Evolutionary conservation across 2,329 filamentous ascomycete species (phyloP), one percentile per base, ranked within the genome.

Genomic region (Bimuria novae-zelandiae): DNA sequence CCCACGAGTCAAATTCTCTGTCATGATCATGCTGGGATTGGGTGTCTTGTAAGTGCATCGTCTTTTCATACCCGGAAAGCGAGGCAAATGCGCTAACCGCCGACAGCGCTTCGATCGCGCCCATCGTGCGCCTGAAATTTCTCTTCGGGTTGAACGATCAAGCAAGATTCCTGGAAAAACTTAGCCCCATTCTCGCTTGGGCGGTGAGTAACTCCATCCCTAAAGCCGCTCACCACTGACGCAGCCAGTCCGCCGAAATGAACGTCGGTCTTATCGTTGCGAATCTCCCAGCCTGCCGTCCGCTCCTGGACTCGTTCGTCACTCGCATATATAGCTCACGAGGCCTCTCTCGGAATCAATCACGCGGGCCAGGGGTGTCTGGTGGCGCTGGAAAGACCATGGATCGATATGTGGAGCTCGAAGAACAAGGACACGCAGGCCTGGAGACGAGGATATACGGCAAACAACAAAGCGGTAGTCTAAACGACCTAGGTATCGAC

Each of bases 371-470:
- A 14, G n/a, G 23, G 2, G 21, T 19, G 3, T 43, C 41, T 12
- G 25, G 41, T 19, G 16, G 25, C 17, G 27, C 27, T 3, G 41
- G 25, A n/a, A 43, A 43, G 16, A 32, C 41, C 8, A 19, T 32
- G 41, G 41, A 43, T 14, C 6, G 16, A 32, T 43, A 43, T 21
- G 2, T 43, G 6, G 41, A 43, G 25, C 41, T 43, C 14, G 7
- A 43, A 11, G 41, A 43, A 16, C 41, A 19, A 22, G 41, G 27
- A 7, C 29, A 42, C 23, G 16, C 41, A 1, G 41, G 27, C 4
- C 41, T 43, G 10, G 41, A 43, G 25, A 43, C 41, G 7, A 43
- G 25, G 17, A 43, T 43, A 25, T 43, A 32, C 41, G 27, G 41
- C 16, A 30, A 32, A 17, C 25, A 17, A 11, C 11, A 43, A 10